These are phyloP conservation scores for Haplosporangium gracile DNA, from an alignment of 192 early-diverging fungal species.

Conservation along the genomic window DNA sequence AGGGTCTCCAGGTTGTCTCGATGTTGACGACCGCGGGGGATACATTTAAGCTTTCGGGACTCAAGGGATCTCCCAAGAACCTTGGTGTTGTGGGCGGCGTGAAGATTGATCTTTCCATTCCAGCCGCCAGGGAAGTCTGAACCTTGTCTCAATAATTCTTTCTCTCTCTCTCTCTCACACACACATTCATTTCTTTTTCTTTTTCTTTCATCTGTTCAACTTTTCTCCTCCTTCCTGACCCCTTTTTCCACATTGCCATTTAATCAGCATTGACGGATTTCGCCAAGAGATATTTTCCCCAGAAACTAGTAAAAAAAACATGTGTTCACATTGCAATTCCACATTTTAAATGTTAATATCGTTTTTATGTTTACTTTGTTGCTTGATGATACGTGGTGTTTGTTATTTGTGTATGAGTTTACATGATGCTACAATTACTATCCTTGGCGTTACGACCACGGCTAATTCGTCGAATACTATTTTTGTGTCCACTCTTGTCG, in stretches of 20 bases:
- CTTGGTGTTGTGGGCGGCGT: background rate
- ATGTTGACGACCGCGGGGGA: background rate
- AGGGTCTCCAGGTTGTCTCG: background rate
- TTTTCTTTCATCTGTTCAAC: no score
- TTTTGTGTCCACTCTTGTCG: conserved; percentile 25
- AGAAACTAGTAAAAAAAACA: no score
- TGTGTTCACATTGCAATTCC: no score
- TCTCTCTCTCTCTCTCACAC: background rate
- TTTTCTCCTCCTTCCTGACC: no score
- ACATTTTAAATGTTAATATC: no score
- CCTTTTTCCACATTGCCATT: no score
- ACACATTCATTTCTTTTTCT: background rate
- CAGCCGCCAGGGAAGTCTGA: background rate
- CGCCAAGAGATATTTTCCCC: no score
- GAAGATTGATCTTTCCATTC: background rate
- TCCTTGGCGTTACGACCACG: conserved; percentile 40
- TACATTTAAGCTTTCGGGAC: background rate
- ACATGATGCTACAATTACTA: conserved; percentile 40
- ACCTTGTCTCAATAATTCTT: background rate
- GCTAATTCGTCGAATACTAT: conserved; percentile 42
- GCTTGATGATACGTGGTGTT: background rate
- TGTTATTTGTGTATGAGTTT: background rate
- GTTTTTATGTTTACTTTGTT: no score
- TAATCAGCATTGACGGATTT: no score
- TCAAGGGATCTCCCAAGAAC: background rate